Conservation (phyloP, 2,329 filamentous ascomycete species). For the Nannizziopsis arthrosporioides region DNA sequence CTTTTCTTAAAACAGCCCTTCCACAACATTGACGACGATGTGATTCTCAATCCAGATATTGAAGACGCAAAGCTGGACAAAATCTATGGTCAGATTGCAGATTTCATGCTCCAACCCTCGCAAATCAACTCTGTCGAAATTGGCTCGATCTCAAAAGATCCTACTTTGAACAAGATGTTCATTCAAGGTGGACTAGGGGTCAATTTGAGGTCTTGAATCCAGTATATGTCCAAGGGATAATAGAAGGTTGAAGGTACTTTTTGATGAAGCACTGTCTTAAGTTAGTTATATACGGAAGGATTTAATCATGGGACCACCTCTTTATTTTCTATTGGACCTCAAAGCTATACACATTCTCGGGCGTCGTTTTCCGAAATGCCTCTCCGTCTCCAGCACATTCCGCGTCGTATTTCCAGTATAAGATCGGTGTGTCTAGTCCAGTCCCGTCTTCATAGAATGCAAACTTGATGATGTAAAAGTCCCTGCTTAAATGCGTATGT, state of each 20-base stretch:
- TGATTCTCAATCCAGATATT: slow-evolving; percentile 19
- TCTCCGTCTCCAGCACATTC: neutral
- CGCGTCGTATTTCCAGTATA: slow-evolving; percentile 2
- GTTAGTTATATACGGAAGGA: no score
- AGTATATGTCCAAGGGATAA: no score
- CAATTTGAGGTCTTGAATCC: no score
- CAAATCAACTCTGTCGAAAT: slow-evolving; percentile 29
- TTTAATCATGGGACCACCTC: no score
- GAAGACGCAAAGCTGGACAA: neutral
- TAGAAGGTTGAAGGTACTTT: no score
- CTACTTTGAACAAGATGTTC: slow-evolving; percentile 10
- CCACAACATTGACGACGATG: slow-evolving; percentile 13
- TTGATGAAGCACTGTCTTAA: no score
- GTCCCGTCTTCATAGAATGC: neutral
- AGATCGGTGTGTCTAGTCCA: neutral
- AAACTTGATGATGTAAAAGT: neutral
- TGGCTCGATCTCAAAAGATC: slow-evolving; percentile 17
- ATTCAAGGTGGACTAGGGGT: no score
- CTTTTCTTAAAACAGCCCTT: slow-evolving; percentile 21
- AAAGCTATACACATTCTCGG: no score
- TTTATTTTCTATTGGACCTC: no score
- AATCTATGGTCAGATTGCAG: slow-evolving; percentile 34
- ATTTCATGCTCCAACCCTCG: slow-evolving; percentile 32
- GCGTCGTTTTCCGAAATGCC: no score
- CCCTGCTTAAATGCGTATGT: neutral